Base-by-base conservation (phyloP, 805 yeast species). In the Suhomyces faveliae region DNA sequence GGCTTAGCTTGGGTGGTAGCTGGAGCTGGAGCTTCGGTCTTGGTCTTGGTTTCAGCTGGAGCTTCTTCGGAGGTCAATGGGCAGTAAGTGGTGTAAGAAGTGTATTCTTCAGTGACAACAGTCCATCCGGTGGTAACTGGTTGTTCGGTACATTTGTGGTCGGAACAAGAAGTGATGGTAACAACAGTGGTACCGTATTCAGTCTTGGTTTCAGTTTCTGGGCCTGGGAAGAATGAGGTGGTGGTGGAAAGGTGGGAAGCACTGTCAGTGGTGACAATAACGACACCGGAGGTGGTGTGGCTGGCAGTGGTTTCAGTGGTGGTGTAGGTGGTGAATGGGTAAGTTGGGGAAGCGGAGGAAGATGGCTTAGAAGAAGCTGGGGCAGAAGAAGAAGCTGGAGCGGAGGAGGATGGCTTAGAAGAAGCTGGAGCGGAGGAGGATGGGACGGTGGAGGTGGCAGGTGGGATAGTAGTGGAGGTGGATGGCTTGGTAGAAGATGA, bases 161-260 rank as follows among this genome's bases (percentile, higher is more conserved):
- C 61, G 15, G 64, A 53, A 56, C 76, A 70, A 44, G 70, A 61
- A 46, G 74, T 66, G 51, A 65, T 59, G 51, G 71, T 68, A 42
- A 67, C 50, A 42, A 64, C 52, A 24, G 68, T 65, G 45, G 72
- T 64, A 40, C 39, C 49, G 41, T 50, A 37, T 9, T 23, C 43
- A 25, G 63, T 46, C 35, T 58, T 43, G 22, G 67, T 64, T 35
- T 69, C 61, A 21, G 43, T 25, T n/a, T 7, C 27, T 41, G 43
- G 43, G 15, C 30, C 30, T 12, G 45, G 29, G 37, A 35, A 39
- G 35, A 17, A 22, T 2, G 47, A 21, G 25, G 51, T 42, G 41
- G 51, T 35, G 39, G 44, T 27, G 25, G 23, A 25, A 19, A 41
- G 37, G 24, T 46, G 12, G 27, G 39, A 37, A 15, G 38, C n/a